phyloP scores from a whole-genome alignment of 371 early-diverging fungal genomes.

The Parasitella parasitica region DNA sequence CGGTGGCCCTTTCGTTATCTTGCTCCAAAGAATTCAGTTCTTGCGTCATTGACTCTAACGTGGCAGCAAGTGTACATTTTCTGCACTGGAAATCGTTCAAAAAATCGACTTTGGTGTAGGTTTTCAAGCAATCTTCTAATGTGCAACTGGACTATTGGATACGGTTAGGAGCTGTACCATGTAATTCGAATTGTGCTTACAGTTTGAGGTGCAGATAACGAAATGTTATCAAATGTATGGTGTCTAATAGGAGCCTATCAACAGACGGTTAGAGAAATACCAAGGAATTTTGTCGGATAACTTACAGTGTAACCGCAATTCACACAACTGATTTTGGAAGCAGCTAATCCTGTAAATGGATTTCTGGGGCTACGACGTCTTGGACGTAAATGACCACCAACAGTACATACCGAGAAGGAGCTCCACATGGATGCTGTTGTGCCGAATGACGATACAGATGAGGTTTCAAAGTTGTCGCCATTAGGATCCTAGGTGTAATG shows the following conservation, averaged over 20 bases:
- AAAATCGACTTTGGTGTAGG: conserved; percentile 71
- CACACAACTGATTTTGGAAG: conserved; percentile 75
- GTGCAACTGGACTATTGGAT: conserved; percentile 48
- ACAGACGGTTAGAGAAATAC: not conserved
- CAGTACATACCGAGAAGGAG: conserved; percentile 51
- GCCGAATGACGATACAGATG: conserved; percentile 48
- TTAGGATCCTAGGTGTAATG: conserved; percentile 27
- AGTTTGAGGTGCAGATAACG: conserved; percentile 69
- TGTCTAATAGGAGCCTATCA: conserved; percentile 74
- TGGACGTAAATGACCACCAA: conserved; percentile 45
- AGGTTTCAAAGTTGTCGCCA: conserved; percentile 44
- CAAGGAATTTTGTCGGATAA: too few species aligned
- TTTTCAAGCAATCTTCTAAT: conserved; percentile 65
- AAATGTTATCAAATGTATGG: conserved; percentile 81
- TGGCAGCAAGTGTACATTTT: conserved; percentile 68
- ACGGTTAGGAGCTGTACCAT: not conserved
- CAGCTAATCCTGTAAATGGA: conserved; percentile 76
- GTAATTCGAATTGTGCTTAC: conserved; percentile 25
- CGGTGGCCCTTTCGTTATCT: conserved; percentile 9
- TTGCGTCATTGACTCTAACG: conserved; percentile 49
- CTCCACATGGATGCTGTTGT: conserved; percentile 56
- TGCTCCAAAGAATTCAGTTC: conserved; percentile 22
- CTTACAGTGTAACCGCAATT: conserved; percentile 75
- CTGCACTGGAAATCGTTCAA: conserved; percentile 75
- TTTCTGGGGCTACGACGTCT: conserved; percentile 50